Evolutionary conservation across 2,329 filamentous ascomycete species (phyloP), one percentile per base, ranked within the genome.

Genomic region (Sarocladiaceae sp.): DNA sequence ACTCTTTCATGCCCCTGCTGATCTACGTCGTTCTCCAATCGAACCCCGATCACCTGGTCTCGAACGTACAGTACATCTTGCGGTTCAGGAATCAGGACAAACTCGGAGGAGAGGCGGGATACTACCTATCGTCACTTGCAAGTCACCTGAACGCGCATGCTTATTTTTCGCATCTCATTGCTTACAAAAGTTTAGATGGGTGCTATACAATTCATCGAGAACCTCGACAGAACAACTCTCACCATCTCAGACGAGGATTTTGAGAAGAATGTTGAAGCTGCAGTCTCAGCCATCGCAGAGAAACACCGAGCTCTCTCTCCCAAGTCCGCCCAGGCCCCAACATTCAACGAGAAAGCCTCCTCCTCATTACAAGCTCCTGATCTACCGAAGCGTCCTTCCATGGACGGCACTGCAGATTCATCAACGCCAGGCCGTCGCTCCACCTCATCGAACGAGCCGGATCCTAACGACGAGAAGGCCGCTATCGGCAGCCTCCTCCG

Each of bases 71-170:
- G 69, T 99, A 99, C 68, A 97, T 99, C 57, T 76, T 97, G 50
- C 86, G 95, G 42, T 99, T 99, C 73, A 84, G 94, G 50, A 97
- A 97, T 63, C 94, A 97, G 69, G 94, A 99, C 51, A 97, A 97
- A 67, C 83, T 99, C 1, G 89, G 88, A 22, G 94, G 94, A n/a
- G 94, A 99, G 74, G 93, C 94, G 13, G 94, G 94, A 12, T 99
- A 99, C 70, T 99, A 99, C 69, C 82, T 99, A 52, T 97, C 93
- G 28, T 97, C 94, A 7, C 73, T 99, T 59, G 88, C 91, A 72
- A 63, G 79, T 64, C n/a, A 8, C 28, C 3, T n/a, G n/a, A 4
- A 15, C 44, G 47, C 36, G 51, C 49, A 37, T 10, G 3, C 31
- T 26, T 12, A 20, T 22, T 18, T 22, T 7, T 17, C 10, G 1